Evolutionary conservation across 23 red algal species (phyloP).

Genomic region (Gracilaria vermiculophylla): DNA sequence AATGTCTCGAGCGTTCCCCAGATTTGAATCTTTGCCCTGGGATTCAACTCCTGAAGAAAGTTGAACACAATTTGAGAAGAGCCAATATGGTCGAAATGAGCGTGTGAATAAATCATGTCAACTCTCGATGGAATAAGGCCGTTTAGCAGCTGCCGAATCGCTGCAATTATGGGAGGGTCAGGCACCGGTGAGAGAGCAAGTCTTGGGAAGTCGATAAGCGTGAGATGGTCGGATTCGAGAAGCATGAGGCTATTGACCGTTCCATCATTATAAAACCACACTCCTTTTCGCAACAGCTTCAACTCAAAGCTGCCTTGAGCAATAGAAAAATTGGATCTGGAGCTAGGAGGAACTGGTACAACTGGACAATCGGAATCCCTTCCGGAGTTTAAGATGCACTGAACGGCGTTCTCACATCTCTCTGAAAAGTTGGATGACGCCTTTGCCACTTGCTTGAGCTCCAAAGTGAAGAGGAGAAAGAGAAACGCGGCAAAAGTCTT

Average conservation of each 20-base stretch:
- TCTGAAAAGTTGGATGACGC: neutral
- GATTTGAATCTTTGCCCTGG: neutral
- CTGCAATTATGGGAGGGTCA: constrained; percentile 7
- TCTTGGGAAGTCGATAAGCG: constrained; percentile 1
- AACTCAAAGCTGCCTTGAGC: constrained; percentile 6
- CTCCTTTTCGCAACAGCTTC: constrained; percentile 3
- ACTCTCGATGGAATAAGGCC: neutral
- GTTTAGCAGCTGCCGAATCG: neutral
- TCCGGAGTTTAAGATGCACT: neutral
- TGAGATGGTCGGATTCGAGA: neutral
- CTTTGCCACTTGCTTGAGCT: neutral
- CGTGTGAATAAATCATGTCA: constrained; percentile 48
- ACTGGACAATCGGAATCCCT: neutral
- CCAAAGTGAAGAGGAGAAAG: too few species aligned
- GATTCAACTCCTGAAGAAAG: neutral
- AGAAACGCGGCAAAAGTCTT: too few species aligned
- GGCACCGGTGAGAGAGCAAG: neutral
- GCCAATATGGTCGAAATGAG: constrained; percentile 60
- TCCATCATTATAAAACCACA: constrained; percentile 36
- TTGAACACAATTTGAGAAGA: neutral
- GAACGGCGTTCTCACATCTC: neutral
- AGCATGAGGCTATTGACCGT: constrained; percentile 26
- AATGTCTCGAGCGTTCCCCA: constrained; percentile 25
- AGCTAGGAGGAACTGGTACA: neutral
- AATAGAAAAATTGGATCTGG: neutral